phyloP scores from a whole-genome alignment of 2,329 filamentous ascomycete genomes.

The Dactylellina drechsleri region DNA sequence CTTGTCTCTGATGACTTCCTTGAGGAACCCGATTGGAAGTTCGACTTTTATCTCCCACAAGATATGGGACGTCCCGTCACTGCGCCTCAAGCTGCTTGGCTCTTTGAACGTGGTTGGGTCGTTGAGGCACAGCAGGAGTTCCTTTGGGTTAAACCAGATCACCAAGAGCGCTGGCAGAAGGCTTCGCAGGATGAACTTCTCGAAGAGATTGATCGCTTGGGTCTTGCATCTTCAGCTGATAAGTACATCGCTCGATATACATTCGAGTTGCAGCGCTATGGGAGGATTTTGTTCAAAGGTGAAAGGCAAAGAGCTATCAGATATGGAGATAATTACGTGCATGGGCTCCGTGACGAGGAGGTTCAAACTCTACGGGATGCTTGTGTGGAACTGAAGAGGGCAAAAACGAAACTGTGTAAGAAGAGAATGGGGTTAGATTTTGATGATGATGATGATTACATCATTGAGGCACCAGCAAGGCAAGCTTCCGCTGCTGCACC shows the following conservation, averaged over 20 bases:
- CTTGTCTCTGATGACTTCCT: neutral
- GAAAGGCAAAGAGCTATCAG: slow-evolving; percentile 8
- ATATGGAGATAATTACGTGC: slow-evolving; percentile 2
- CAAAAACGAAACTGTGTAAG: neutral
- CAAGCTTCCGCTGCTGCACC: neutral
- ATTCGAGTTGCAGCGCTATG: slow-evolving; percentile 21
- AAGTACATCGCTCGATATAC: slow-evolving; percentile 3
- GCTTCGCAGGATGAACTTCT: neutral
- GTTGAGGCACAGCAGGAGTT: slow-evolving; percentile 9
- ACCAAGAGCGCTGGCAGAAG: slow-evolving; percentile 5
- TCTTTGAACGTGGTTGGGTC: slow-evolving; percentile 18
- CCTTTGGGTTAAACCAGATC: slow-evolving; percentile 21
- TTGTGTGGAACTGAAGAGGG: neutral
- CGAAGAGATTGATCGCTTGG: slow-evolving; percentile 6
- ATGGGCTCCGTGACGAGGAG: neutral
- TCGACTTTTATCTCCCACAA: neutral
- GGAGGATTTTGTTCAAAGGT: slow-evolving; percentile 4
- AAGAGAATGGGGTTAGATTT: too few relatives aligned
- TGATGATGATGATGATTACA: neutral
- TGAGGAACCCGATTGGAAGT: neutral
- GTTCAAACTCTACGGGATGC: neutral
- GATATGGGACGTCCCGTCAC: slow-evolving; percentile 9
- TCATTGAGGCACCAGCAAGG: slow-evolving; percentile 1
- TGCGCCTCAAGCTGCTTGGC: slow-evolving; percentile 15
- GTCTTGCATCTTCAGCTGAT: slow-evolving; percentile 3